Evolutionary conservation across 441 rosid species (phyloP).

Genomic region (Arabidopsis lyrata): DNA sequence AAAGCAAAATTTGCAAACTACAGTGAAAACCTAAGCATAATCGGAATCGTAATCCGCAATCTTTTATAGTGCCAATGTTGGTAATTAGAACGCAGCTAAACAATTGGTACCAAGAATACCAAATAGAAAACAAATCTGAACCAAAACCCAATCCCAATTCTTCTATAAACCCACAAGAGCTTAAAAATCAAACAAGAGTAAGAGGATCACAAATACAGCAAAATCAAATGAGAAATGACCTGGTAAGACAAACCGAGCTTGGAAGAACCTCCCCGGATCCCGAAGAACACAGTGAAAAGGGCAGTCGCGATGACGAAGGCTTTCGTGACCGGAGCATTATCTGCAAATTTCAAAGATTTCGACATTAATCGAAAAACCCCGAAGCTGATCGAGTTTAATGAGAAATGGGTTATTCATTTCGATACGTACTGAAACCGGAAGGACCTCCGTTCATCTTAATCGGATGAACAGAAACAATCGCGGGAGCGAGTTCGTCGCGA

Average conservation of each 20-base stretch:
- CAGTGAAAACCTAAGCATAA: not conserved
- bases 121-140: not conserved
- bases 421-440: constrained; percentile 85
- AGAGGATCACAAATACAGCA: not conserved
- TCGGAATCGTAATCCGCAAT: not conserved
- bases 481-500: not conserved
- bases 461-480: constrained; percentile 33
- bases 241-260: constrained; percentile 79
- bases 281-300: constrained; percentile 72
- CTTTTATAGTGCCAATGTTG: not conserved
- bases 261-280: constrained; percentile 72
- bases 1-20: constrained; percentile 21
- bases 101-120: not conserved
- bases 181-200: not conserved
- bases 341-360: constrained; percentile 45
- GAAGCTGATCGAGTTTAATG: not conserved
- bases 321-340: constrained; percentile 86
- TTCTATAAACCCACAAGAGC: not conserved
- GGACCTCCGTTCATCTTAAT: constrained; percentile 93
- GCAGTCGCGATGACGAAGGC: constrained; percentile 62
- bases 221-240: constrained; percentile 46
- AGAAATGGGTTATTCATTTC: not conserved
- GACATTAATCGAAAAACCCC: not conserved
- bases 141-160: not conserved
- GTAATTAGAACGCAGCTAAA: not conserved